Conservation (phyloP, 1,284 basidiomycete genomes). For the Porogramme epimiltina region DNA sequence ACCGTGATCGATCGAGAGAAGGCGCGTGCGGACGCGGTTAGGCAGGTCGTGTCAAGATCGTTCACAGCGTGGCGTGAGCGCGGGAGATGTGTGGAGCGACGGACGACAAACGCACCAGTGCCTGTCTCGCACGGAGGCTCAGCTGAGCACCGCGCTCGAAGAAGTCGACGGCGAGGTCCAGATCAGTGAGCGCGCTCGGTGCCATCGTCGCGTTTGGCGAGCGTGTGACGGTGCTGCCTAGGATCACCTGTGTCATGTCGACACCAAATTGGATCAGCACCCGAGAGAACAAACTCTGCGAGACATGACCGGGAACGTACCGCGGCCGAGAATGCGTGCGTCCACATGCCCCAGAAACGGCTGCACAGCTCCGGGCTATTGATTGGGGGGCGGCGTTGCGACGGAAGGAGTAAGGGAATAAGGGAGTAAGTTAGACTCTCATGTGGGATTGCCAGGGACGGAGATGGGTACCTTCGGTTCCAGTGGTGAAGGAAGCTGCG, state of each 20-base stretch:
- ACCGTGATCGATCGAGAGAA: background rate
- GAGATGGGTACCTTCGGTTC: conserved; percentile 17
- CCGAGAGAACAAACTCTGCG: background rate
- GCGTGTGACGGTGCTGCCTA: conserved; percentile 35
- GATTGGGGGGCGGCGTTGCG: conserved; percentile 21
- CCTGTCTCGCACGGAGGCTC: conserved; percentile 30
- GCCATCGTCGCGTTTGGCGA: conserved; percentile 34
- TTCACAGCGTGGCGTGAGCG: background rate
- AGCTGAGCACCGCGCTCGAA: conserved; percentile 31
- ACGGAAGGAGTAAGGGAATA: conserved; percentile 1
- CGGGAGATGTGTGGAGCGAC: background rate
- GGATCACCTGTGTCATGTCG: conserved; percentile 31
- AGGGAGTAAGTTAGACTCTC: conserved; percentile 5
- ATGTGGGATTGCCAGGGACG: background rate
- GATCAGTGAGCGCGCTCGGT: conserved; percentile 33
- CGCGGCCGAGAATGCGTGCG: conserved; percentile 40
- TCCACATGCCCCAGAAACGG: conserved; percentile 42
- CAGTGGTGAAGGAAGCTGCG: conserved; percentile 37
- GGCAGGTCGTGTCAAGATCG: background rate
- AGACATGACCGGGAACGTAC: conserved; percentile 27
- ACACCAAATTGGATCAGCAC: conserved; percentile 2
- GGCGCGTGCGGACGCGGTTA: no score
- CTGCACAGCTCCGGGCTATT: conserved; percentile 28
- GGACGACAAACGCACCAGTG: conserved; percentile 26
- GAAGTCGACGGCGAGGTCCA: conserved; percentile 34